These are phyloP conservation scores for Cryphonectria carpinicola DNA, from an alignment of 2,329 filamentous ascomycete genomes.

Conservation along the genomic window DNA sequence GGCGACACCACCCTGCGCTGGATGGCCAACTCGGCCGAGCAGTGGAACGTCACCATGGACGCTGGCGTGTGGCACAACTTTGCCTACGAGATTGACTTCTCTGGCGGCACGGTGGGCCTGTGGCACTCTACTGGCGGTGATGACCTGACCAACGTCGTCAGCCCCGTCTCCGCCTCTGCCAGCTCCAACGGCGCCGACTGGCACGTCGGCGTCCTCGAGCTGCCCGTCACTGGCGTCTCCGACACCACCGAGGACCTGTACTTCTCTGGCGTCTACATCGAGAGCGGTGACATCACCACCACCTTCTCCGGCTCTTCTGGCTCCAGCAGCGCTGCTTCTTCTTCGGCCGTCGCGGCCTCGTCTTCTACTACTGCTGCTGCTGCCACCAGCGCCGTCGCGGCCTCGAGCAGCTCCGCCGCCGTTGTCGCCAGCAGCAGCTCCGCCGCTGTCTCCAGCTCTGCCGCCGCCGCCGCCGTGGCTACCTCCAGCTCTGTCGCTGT, in stretches of 20 bases:
- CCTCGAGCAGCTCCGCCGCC: constrained; percentile 2
- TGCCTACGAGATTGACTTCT: constrained; percentile 72
- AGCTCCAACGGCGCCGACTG: constrained; percentile 69
- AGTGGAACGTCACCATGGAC: constrained; percentile 63
- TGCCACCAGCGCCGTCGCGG: constrained; percentile 5
- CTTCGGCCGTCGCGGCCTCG: neutral
- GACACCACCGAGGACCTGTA: constrained; percentile 65
- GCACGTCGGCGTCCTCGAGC: constrained; percentile 69
- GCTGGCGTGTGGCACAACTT: constrained; percentile 72
- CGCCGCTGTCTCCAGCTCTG: neutral
- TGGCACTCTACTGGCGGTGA: constrained; percentile 67
- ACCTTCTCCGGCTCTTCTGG: constrained; percentile 24
- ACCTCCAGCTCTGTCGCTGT: constrained; percentile 5
- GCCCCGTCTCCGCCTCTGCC: constrained; percentile 59
- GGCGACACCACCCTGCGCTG: constrained; percentile 59
- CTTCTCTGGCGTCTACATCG: constrained; percentile 70
- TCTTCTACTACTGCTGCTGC: neutral
- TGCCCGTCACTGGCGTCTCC: constrained; percentile 56
- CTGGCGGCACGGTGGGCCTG: constrained; percentile 60
- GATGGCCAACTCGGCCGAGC: constrained; percentile 58
- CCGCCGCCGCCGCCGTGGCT: neutral
- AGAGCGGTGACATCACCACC: constrained; percentile 49
- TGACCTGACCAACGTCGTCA: constrained; percentile 58
- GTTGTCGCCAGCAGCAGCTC: neutral
- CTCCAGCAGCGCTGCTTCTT: constrained; percentile 25